These are phyloP conservation scores for Penicillium roqueforti DNA, from an alignment of 495 filamentous ascomycete species.

Conservation along the genomic window DNA sequence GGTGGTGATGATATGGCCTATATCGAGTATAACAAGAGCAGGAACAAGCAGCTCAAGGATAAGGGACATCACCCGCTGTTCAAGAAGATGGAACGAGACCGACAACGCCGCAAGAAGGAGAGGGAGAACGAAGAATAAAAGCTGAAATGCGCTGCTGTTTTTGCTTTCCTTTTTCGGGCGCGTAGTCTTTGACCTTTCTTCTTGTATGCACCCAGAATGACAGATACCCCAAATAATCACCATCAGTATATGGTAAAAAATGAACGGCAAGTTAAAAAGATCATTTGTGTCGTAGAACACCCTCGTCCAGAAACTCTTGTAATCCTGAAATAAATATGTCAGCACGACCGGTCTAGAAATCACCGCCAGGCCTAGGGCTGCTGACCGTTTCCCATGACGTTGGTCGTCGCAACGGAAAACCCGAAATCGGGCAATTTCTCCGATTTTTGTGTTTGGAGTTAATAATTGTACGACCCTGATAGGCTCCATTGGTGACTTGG, in stretches of 20 bases:
- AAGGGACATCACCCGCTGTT: slow-evolving; percentile 66
- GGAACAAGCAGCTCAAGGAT: slow-evolving; percentile 77
- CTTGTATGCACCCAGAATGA: slow-evolving; percentile 5
- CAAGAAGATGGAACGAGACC: slow-evolving; percentile 76
- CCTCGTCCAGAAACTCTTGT: background rate
- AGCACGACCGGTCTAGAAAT: slow-evolving; percentile 15
- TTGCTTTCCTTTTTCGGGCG: background rate
- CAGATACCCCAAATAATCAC: background rate
- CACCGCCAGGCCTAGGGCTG: background rate
- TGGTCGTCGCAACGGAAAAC: slow-evolving; percentile 9
- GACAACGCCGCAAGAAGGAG: slow-evolving; percentile 58
- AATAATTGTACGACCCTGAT: slow-evolving; percentile 14
- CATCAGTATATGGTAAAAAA: background rate
- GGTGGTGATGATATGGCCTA: slow-evolving; percentile 97
- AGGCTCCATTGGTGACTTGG: slow-evolving; percentile 4
- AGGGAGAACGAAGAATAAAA: slow-evolving; percentile 21
- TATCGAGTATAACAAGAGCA: slow-evolving; percentile 74
- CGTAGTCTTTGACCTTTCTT: background rate
- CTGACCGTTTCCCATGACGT: slow-evolving; percentile 17
- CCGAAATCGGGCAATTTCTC: slow-evolving; percentile 15
- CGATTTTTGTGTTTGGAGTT: slow-evolving; percentile 4
- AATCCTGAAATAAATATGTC: slow-evolving; percentile 10
- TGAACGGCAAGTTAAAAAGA: background rate
- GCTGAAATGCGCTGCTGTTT: background rate
- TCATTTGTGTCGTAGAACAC: background rate